These are phyloP conservation scores for Pythium brachiatum DNA, from an alignment of 352 stramenopile species.

Conservation along the genomic window DNA sequence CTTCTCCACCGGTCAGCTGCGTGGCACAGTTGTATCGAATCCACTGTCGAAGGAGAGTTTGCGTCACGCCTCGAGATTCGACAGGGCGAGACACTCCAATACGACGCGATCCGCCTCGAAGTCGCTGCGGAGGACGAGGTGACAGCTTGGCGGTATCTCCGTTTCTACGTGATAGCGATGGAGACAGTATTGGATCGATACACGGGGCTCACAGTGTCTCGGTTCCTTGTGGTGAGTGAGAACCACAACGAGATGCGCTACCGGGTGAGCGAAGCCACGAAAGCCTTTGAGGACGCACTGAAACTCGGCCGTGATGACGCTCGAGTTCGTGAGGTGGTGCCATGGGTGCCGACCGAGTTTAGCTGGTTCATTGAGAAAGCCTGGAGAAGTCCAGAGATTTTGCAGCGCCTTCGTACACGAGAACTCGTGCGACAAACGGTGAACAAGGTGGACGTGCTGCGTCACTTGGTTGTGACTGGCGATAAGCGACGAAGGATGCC, in stretches of 20 bases:
- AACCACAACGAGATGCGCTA: not conserved
- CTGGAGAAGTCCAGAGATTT: constrained; percentile 8
- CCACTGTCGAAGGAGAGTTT: constrained; percentile 8
- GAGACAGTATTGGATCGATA: constrained; percentile 25
- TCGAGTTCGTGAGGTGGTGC: constrained; percentile 2
- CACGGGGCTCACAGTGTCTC: not conserved
- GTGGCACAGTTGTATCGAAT: constrained; percentile 16
- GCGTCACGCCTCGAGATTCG: constrained; percentile 8
- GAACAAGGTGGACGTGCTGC: constrained; percentile 17
- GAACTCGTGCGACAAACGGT: constrained; percentile 9
- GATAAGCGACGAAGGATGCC: constrained; percentile 11
- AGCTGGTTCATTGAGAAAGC: constrained; percentile 13
- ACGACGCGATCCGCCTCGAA: constrained; percentile 16
- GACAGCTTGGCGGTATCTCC: constrained; percentile 9
- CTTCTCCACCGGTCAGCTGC: constrained; percentile 9
- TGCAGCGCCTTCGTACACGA: constrained; percentile 12
- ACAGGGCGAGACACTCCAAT: not conserved
- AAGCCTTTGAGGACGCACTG: not conserved
- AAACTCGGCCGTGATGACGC: not conserved
- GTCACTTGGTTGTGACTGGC: constrained; percentile 14
- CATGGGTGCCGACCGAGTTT: constrained; percentile 18
- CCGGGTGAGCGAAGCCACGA: not conserved
- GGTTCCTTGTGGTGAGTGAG: not conserved
- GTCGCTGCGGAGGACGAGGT: not conserved
- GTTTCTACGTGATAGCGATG: constrained; percentile 19